These are phyloP conservation scores for Eremochloa ophiuroides DNA, from an alignment of 176 grass and related monocot species.

Conservation along the genomic window DNA sequence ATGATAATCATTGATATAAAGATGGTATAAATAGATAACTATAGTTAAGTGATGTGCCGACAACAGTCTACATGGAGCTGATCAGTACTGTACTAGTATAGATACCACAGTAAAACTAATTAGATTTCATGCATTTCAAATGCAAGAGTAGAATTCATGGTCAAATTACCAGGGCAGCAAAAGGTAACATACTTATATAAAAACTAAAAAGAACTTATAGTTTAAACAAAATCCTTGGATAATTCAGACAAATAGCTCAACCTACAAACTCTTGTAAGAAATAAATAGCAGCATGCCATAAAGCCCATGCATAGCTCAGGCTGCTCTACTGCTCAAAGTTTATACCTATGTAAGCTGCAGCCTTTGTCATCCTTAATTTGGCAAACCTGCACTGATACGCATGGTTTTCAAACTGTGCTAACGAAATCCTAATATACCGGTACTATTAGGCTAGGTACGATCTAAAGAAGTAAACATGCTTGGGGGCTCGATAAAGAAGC, in stretches of 20 bases:
- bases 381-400: neutral
- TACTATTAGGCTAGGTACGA: conserved; percentile 5
- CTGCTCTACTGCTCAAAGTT: neutral
- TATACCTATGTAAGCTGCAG: conserved; percentile 3
- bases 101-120: neutral
- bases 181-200: neutral
- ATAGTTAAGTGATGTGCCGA: neutral
- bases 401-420: neutral
- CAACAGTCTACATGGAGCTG: neutral
- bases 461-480: neutral
- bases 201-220: neutral
- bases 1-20: neutral
- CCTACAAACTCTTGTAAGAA: conserved; percentile 16
- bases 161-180: conserved; percentile 18
- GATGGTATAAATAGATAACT: neutral
- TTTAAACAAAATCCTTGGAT: neutral
- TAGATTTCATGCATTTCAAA: conserved; percentile 3
- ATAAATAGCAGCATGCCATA: neutral
- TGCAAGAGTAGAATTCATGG: conserved; percentile 11
- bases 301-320: neutral
- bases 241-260: neutral
- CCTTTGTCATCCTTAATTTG: conserved; percentile 1
- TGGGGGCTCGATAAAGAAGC: neutral
- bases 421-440: neutral
- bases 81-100: neutral